Percentiles rank a stretch among this genome's conserved stretches.
These are phyloP conservation scores for Thraustotheca clavata DNA, from an alignment of 352 stramenopile genomes.

Conservation along the genomic window DNA sequence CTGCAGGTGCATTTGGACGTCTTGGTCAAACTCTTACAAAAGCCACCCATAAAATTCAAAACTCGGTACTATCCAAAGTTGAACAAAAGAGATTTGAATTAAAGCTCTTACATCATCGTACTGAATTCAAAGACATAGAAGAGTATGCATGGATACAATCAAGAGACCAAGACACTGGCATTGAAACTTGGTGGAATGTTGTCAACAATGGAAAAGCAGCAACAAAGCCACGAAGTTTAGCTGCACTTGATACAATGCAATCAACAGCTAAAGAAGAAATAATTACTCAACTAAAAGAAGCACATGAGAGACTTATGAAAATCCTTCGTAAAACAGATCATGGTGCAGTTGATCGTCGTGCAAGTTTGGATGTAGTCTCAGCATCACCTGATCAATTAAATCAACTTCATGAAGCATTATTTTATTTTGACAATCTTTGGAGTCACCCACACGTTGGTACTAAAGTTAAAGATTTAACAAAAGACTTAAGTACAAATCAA, in stretches of 20 bases:
- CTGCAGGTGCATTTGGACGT: background rate
- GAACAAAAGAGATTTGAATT: background rate
- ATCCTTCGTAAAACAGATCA: background rate
- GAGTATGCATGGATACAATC: conserved; percentile 16
- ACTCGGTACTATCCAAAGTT: background rate
- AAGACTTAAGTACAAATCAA: background rate
- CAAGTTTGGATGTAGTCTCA: background rate
- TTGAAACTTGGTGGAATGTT: conserved; percentile 11
- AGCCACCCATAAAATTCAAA: conserved; percentile 10
- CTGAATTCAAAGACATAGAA: conserved; percentile 18
- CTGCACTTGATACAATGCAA: conserved; percentile 15
- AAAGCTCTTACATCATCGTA: conserved; percentile 19
- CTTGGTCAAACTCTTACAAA: background rate
- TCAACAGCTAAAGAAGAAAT: conserved; percentile 2
- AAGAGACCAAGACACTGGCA: background rate
- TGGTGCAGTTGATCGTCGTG: background rate
- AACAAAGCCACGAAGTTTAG: background rate
- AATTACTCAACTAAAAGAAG: background rate
- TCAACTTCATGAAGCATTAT: conserved; percentile 1
- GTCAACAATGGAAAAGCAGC: background rate
- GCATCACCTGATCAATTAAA: background rate
- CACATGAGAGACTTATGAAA: background rate
- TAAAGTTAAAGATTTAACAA: background rate
- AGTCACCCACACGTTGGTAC: conserved; percentile 11
- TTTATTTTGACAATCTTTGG: conserved; percentile 2